phyloP scores from a whole-genome alignment of 2,329 filamentous ascomycete genomes.

The Gnomoniopsis smithogilvyi region DNA sequence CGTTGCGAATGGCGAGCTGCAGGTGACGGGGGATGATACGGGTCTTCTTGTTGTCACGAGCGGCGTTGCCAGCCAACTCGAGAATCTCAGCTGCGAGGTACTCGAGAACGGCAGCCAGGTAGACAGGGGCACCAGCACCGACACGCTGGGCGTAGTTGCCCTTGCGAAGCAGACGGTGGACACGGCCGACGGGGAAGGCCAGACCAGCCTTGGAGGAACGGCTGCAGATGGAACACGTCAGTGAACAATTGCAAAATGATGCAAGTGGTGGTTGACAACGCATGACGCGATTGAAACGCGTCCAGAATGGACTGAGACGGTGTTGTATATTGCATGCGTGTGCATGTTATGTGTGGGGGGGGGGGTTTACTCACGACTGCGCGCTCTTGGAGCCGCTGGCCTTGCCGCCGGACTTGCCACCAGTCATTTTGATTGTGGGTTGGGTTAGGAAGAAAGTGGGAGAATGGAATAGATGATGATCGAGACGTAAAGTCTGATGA shows the following conservation, averaged over 20 bases:
- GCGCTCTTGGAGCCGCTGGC: conserved; percentile 98
- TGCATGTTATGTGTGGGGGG: background rate
- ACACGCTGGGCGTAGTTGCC: conserved; percentile 99
- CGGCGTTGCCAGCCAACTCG: conserved; percentile 96
- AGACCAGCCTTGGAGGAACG: conserved; percentile 99
- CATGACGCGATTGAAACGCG: conserved; percentile 33
- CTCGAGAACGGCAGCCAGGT: conserved; percentile 95
- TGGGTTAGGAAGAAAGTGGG: conserved; percentile 27
- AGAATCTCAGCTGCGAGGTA: conserved; percentile 99
- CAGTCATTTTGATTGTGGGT: conserved; percentile 85
- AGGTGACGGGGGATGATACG: conserved; percentile 99
- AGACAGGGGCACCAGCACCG: conserved; percentile 96
- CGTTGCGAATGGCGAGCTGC: conserved; percentile 98
- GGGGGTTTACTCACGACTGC: conserved; percentile 90
- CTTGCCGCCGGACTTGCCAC: conserved; percentile 99
- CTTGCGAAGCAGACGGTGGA: conserved; percentile 97
- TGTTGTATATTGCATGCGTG: background rate
- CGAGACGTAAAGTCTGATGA: conserved; percentile 20
- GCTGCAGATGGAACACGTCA: conserved; percentile 49
- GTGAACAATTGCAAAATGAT: conserved; percentile 22
- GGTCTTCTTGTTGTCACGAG: conserved; percentile 99
- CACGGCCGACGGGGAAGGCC: conserved; percentile 98
- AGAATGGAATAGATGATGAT: conserved; percentile 6
- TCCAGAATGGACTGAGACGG: background rate
- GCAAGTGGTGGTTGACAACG: conserved; percentile 14